Evolutionary conservation across 2,329 filamentous ascomycete species (phyloP), one percentile per base, ranked within the genome.

Genomic region (Sporothrix schenckii): DNA sequence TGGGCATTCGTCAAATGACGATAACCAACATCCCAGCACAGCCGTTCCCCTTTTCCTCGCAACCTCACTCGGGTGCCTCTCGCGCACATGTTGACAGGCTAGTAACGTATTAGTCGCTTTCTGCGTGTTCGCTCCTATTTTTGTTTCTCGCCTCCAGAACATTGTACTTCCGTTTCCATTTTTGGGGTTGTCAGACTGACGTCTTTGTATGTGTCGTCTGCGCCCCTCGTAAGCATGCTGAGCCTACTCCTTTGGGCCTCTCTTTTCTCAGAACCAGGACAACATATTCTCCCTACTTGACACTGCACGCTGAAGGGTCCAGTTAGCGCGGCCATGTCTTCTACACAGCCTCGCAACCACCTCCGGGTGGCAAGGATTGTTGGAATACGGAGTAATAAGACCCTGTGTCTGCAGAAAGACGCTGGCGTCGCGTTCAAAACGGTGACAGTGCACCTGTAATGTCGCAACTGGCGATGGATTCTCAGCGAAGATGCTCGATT

Each of bases 1-100:
- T 44, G 53, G 34, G 52, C 21, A 58, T 19, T 69, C 39, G 53
- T 24, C 53, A 69, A 69, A 69, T 69, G 66, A 69, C 66, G 66
- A 69, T 69, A 34, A n/a, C 54, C 67, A 19, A 21, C 56, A 56
- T 41, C 65, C 49, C 39, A 49, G 50, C 65, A 56, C n/a, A 66
- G 63, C 49, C 63, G 10, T 44, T 16, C 63, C 19, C 47, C 52
- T 21, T n/a, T n/a, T 21, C 10, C 41, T 65, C 14, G 56, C 56
- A 61, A 49, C 60, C 60, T 63, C 21, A n/a, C 60, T 30, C 21
- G 27, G 58, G 13, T 39, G 21, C 21, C 13, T 44, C 6, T 11
- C 13, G 34, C 10, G 39, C 21, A 63, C 13, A 9, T 63, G 58
- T 19, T 63, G 39, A 34, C 58, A 47, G 21, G 16, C 39, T 3